Percentiles rank a stretch among this genome's conserved stretches.
These are phyloP conservation scores for Daldinia eschscholtzii DNA, from an alignment of 2,329 filamentous ascomycete species.

Conservation along the genomic window DNA sequence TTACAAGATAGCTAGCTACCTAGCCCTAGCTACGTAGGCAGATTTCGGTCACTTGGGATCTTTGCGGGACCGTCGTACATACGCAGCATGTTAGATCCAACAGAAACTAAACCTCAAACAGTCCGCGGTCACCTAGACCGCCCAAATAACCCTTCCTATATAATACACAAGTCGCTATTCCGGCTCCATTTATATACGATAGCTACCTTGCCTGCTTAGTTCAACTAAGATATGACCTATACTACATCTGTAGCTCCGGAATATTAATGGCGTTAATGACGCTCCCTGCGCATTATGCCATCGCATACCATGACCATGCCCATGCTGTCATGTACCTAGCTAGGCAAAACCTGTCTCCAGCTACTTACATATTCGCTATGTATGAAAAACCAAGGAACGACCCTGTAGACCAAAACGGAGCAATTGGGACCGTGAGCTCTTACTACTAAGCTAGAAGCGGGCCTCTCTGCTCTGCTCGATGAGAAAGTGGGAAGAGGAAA, in stretches of 20 bases:
- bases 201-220: constrained; percentile 6
- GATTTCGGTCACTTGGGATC: constrained; percentile 26
- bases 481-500: constrained; percentile 18
- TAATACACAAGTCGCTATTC: background rate
- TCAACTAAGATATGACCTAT: constrained; percentile 8
- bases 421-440: constrained; percentile 22
- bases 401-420: constrained; percentile 24
- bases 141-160: constrained; percentile 14
- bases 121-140: constrained; percentile 24
- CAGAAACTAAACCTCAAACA: constrained; percentile 18
- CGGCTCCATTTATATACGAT: constrained; percentile 8
- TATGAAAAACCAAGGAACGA: constrained; percentile 24
- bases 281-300: constrained; percentile 5
- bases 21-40: background rate
- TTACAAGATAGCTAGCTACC: background rate
- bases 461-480: constrained; percentile 5
- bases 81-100: constrained; percentile 31
- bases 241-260: constrained; percentile 14
- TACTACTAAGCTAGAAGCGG: constrained; percentile 30
- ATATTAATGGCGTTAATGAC: constrained; percentile 15
- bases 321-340: constrained; percentile 2
- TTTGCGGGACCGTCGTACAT: constrained; percentile 18
- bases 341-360: constrained; percentile 1
- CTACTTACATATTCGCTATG: background rate
- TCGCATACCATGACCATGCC: background rate